Base-by-base conservation (phyloP, 805 yeast species). In the Candida piceae region DNA sequence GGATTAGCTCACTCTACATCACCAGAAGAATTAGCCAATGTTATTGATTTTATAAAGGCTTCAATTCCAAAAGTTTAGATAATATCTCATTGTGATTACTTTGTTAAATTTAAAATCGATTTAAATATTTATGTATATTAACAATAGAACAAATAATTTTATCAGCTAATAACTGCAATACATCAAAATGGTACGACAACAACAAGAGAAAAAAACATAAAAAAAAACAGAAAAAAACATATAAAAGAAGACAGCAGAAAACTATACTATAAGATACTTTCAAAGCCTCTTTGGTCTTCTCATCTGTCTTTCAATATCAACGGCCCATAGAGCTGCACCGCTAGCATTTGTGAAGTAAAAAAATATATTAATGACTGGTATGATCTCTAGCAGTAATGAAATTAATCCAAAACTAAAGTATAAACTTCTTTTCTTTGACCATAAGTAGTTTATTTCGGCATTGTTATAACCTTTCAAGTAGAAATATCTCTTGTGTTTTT, bases 1-100 rank as follows among this genome's bases (percentile, higher is more conserved):
- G 84, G 84, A 1, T 62, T 86, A 57, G 78, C 67, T 0, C 97
- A 89, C 58, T 69, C 81, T 23, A 73, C 86, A 1, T 65, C 66
- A 37, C 78, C 79, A 16, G 75, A 78, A 36, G 97, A 88, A 55
- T 55, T 90, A 43, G 52, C 41, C 1, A 83, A 80, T 28, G 64
- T 80, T 7, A 51, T 67, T 23, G 49, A 56, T 3, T 78, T 80
- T 50, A 40, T 82, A 22, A 59, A 57, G 34, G 57, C 55, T 31
- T 54, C 41, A 11, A 26, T 70, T 12, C 53, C 49, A 18, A 33
- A 35, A 26, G 13, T 17, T 11, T 35, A 22, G 25, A 7, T 13
- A 8, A n/a, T n/a, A n/a, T n/a, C n/a, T n/a, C n/a, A n/a, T n/a
- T n/a, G n/a, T n/a, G n/a, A n/a, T n/a, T n/a, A n/a, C n/a, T n/a